Base-by-base conservation (phyloP, 495 filamentous ascomycete species). In the Jackrogersella multiformis region DNA sequence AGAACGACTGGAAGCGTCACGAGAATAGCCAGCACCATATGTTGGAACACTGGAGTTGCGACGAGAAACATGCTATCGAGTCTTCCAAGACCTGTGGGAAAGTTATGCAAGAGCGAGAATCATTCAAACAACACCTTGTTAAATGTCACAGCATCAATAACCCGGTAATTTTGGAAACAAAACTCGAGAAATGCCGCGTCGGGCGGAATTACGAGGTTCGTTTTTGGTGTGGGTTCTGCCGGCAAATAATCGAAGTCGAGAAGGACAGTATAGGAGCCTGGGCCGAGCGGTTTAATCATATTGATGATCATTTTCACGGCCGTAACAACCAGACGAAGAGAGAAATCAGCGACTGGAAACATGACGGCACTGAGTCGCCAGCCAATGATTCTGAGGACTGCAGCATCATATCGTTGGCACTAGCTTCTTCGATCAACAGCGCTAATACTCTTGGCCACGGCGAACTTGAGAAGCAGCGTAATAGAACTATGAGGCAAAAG, bases 1-100 rank as follows among this genome's bases (percentile, higher is more conserved):
- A 97, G 73, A 92, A 92, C 42, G 94, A 97, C 78, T 97, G 94
- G 95, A 97, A 97, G 76, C 89, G 95, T 6, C 94, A 98, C 73
- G 94, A 98, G 68, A 92, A 89, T 66, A 90, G 87, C 23, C 93
- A 96, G 73, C 94, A 97, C 72, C 89, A 87, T 64, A 86, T 90
- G 66, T 70, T 86, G 2, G 88, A 93, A 63, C 83, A 86, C 56
- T 97, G 92, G 89, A 86, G 88, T n/a, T 97, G 94, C 75, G 81
- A 80, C 34, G 70, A 80, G 74, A 69, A 69, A 53, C 44, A 65
- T 42, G 55, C 53, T 10, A 70, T 71, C 8, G 48, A 30, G n/a
- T 51, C 18, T 18, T 55, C 62, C 39, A 66, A 72, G 8, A 58
- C 74, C 8, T 93, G 90, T 64, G 83, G 79, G 13, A 87, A 82